Base-by-base conservation (phyloP, 2,329 filamentous ascomycete species). In the Anthostomella pinea region DNA sequence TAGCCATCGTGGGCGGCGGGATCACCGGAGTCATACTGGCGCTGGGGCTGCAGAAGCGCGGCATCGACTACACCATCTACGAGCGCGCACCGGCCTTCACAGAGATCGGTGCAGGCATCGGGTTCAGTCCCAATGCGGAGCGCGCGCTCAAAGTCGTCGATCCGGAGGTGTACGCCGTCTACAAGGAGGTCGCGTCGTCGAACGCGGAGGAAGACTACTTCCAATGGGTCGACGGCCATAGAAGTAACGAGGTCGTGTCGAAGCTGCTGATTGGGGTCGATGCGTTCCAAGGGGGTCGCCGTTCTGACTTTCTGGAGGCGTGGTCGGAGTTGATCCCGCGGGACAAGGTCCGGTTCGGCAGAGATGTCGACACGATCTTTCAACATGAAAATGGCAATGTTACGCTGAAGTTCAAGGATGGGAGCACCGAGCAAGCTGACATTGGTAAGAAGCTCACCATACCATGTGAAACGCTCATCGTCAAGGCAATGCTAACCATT, bases 31-130 rank as follows among this genome's bases (percentile, higher is more conserved):
- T 75, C 8, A 64, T 66, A 11, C 61, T 76, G 1, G 69, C 70
- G 1, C 57, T 74, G 0, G 72, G 63, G 10, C 63, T 77, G 0
- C 58, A 67, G 25, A 59, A 59, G 2, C 68, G 70, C 22, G 54
- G 55, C 2, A 51, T 75, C 11, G 47, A 58, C 0, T 70, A 64
- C 41, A 67, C 56, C 1, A 38, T 76, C 3, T 76, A 72, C 45
- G 73, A 77, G 48, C 64, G 67, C 5, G 63, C 69, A 0, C 30
- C 57, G 0, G 49, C 53, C 1, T 66, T 71, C 35, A 57, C 62
- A 3, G 70, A 73, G 43, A 67, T 70, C 4, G 73, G 73, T 0
- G 72, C 73, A 0, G 73, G 72, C 6, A 69, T 77, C 17, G 72
- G 68, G 3, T 69, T 75, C 46, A 68, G 64, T 6, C 69, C 70